Evolutionary conservation across 768 basidiomycete genomes (phyloP).

Genomic region (Dictyophora rubrovolvata): DNA sequence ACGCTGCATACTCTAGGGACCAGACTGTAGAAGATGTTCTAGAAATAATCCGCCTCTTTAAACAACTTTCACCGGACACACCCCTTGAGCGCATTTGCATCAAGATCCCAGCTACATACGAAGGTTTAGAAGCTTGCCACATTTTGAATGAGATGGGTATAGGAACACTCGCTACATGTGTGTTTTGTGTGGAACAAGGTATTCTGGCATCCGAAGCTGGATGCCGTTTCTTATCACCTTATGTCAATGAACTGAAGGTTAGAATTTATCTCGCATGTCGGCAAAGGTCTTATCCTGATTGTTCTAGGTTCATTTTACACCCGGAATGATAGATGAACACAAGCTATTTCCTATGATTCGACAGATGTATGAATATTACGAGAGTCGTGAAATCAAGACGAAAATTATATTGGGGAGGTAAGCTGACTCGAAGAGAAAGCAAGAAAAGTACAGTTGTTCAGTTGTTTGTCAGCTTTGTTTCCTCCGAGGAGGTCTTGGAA

Average conservation of each 20-base stretch:
- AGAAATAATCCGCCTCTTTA: not conserved
- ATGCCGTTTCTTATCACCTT: conserved; percentile 44
- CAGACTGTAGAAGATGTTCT: conserved; percentile 3
- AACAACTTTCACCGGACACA: conserved; percentile 1
- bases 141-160: conserved; percentile 36
- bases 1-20: not conserved
- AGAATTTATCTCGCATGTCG: not conserved
- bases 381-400: conserved; percentile 27
- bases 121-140: conserved; percentile 40
- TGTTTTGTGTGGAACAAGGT: conserved; percentile 48
- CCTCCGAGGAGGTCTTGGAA: conserved; percentile 25
- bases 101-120: conserved; percentile 48
- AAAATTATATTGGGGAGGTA: conserved; percentile 43
- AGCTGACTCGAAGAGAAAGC: not conserved
- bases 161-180: conserved; percentile 41
- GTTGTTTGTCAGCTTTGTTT: conserved; percentile 25
- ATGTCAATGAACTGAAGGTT: conserved; percentile 36
- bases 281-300: conserved; percentile 20
- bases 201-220: conserved; percentile 43
- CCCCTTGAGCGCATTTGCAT: conserved; percentile 41
- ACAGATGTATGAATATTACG: conserved; percentile 29
- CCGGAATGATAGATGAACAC: conserved; percentile 29
- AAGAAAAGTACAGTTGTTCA: not conserved
- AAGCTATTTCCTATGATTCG: conserved; percentile 27
- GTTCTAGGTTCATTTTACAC: conserved; percentile 37